Conservation (phyloP, 73 alveolate genomes). For the Paramecium sonneborni region DNA sequence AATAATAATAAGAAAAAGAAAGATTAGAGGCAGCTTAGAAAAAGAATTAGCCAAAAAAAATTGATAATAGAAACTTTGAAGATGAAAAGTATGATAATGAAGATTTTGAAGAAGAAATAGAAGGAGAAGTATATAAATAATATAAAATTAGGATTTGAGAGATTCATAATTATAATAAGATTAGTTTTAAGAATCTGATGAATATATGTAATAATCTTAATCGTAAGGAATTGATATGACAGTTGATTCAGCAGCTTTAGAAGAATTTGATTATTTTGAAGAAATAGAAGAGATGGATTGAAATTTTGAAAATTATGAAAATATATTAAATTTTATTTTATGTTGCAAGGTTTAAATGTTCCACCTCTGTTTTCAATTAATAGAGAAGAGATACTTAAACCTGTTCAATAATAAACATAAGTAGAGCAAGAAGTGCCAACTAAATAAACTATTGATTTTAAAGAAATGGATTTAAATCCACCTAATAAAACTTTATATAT, state of each 20-base stretch:
- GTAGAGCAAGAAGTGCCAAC: slow-evolving; percentile 3
- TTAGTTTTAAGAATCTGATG: slow-evolving; percentile 66
- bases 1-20: slow-evolving; percentile 8
- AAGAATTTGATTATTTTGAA: slow-evolving; percentile 66
- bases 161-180: slow-evolving; percentile 34
- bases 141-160: slow-evolving; percentile 22
- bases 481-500: slow-evolving; percentile 88
- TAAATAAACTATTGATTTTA: not conserved
- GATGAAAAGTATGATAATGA: slow-evolving; percentile 50
- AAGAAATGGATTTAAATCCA: slow-evolving; percentile 42
- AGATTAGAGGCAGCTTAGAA: not conserved
- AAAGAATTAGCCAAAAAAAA: not conserved
- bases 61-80: slow-evolving; percentile 1
- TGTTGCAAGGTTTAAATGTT: not conserved
- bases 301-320: not conserved
- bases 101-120: slow-evolving; percentile 37
- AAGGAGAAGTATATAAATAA: slow-evolving; percentile 14
- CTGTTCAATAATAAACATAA: not conserved
- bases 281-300: slow-evolving; percentile 59
- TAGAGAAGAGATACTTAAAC: slow-evolving; percentile 30
- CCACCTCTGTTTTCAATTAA: slow-evolving; percentile 42
- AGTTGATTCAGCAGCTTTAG: slow-evolving; percentile 63
- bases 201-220: slow-evolving; percentile 61
- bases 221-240: slow-evolving; percentile 65
- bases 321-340: not conserved